Evolutionary conservation across 768 basidiomycete genomes (phyloP).

Genomic region (Termitomyces sp.): DNA sequence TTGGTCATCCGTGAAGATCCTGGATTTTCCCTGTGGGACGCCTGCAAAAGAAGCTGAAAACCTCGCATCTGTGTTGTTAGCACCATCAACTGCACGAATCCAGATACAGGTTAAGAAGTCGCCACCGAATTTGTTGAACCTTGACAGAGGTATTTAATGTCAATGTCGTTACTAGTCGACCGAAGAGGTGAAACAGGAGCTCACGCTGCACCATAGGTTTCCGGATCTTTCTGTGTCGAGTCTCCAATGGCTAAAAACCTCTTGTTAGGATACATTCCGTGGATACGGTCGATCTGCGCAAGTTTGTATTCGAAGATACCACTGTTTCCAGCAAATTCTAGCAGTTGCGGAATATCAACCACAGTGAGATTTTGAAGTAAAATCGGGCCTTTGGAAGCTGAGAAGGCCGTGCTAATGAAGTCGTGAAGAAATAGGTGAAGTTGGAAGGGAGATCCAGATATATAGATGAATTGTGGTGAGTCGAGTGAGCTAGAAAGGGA

Average conservation of each 20-base stretch:
- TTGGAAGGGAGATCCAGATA: constrained; percentile 40
- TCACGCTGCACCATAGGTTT: constrained; percentile 37
- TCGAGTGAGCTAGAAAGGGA: constrained; percentile 29
- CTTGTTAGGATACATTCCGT: constrained; percentile 36
- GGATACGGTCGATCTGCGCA: constrained; percentile 30
- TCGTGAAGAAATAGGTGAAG: constrained; percentile 37
- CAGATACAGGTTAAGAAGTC: constrained; percentile 34
- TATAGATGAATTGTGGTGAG: constrained; percentile 35
- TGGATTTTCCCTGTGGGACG: not conserved
- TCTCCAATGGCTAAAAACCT: constrained; percentile 37
- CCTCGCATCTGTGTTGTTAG: constrained; percentile 31
- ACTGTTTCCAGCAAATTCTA: not conserved
- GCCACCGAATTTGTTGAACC: constrained; percentile 29
- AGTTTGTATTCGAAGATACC: constrained; percentile 20
- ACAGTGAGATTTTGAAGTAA: not conserved
- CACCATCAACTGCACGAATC: constrained; percentile 40
- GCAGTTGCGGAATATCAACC: not conserved
- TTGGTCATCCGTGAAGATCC: not conserved
- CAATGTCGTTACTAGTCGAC: not conserved
- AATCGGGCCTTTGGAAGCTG: not conserved
- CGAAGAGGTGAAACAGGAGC: constrained; percentile 9
- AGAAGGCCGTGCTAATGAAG: constrained; percentile 29
- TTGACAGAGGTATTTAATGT: constrained; percentile 5
- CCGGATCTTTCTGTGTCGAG: constrained; percentile 41
- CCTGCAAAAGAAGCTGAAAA: constrained; percentile 21